Evolutionary conservation across 495 filamentous ascomycete genomes (phyloP), one percentile per base, ranked within the genome.

Genomic region (Penicillium atrosanguineum): DNA sequence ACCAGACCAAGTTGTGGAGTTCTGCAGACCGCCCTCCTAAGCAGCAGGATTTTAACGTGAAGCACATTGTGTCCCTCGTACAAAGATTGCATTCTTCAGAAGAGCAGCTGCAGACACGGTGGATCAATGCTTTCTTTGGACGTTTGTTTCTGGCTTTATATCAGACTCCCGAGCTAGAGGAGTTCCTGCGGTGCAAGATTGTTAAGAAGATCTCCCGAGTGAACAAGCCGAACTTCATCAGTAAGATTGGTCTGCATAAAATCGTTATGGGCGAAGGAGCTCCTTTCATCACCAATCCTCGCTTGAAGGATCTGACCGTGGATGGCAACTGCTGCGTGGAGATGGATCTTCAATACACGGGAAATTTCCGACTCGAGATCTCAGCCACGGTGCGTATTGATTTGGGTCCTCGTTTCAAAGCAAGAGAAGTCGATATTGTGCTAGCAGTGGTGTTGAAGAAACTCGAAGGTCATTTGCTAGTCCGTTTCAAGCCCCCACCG

Each of bases 131-230:
- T 14, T 76, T 97, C 51, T 75, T 96, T 37, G 90, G 93, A 12
- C 81, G 94, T 42, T 63, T 96, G 38, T 98, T 97, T 64, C 78
- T 98, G 25, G 88, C 86, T 12, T 57, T 97, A 25, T 91, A 97
- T 69, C 87, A 87, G 65, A 97, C 92, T 0, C 78, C 83, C 29
- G 83, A 92, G 42, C 69, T 96, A 44, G 88, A 97, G 65, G 80
- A 86, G 46, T 80, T 87, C 46, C 77, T 98, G 26, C 80, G 84
- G 44, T 81, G 82, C 37, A 97, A 96, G 76, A 90, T 98, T 56
- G 89, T 86, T 9, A 97, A 97, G 74, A 98, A 98, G 72, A 97
- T 98, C 26, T 84, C 93, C 5, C 84, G 94, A 20, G 94, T 96
- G 36, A 91, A 91, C 56, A 92, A 91, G 57, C 94, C 94, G 0